Percentiles rank a stretch among this genome's conserved stretches.
These are phyloP conservation scores for Tulasnella sp. DNA, from an alignment of 768 basidiomycete species.

Conservation along the genomic window DNA sequence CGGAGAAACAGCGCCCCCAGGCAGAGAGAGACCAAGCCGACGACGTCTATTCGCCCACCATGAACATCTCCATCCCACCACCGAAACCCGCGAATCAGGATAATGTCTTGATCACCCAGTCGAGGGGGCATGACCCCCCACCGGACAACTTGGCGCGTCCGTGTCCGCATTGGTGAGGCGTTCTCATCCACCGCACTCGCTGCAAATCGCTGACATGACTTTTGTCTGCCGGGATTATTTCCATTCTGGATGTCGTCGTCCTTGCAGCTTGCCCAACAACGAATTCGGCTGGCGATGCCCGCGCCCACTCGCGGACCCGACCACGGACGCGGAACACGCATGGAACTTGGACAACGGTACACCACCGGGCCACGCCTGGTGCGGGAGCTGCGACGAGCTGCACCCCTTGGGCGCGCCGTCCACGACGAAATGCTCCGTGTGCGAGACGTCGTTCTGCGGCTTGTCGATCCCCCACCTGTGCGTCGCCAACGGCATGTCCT, in stretches of 20 bases:
- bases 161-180: conserved; percentile 57
- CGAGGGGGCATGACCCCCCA: conserved; percentile 44
- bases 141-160: conserved; percentile 53
- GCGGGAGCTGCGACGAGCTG: conserved; percentile 74
- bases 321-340: conserved; percentile 52
- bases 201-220: background rate
- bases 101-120: conserved; percentile 63
- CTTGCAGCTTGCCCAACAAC: conserved; percentile 37
- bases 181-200: background rate
- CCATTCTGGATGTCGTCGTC: background rate
- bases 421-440: conserved; percentile 77
- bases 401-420: conserved; percentile 60
- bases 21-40: conserved; percentile 73
- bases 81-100: conserved; percentile 44
- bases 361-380: conserved; percentile 69
- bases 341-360: conserved; percentile 68
- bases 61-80: conserved; percentile 22
- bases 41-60: conserved; percentile 56
- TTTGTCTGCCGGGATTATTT: background rate
- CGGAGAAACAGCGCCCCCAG: conserved; percentile 52
- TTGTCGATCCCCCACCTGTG: conserved; percentile 68
- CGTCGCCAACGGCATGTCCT: conserved; percentile 40
- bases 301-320: conserved; percentile 66
- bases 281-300: conserved; percentile 71
- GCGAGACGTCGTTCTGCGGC: conserved; percentile 73